Percentiles rank a stretch among this genome's conserved stretches.
phyloP scores from a whole-genome alignment of 257 asterid species.

The Thymus quinquecostatus region DNA sequence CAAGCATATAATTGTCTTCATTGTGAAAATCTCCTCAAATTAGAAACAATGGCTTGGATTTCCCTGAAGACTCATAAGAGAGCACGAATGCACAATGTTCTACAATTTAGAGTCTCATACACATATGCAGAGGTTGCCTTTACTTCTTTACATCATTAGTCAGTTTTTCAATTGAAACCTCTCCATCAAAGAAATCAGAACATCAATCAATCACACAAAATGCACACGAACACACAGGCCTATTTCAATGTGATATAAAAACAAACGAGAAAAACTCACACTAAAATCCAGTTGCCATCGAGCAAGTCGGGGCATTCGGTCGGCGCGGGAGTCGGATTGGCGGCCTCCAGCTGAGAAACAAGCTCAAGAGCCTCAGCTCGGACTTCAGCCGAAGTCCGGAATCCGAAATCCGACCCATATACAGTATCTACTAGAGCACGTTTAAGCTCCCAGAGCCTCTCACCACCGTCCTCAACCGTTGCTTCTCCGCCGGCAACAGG shows the following conservation, averaged over 20 bases:
- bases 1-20: not conserved
- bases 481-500: slow-evolving; percentile 37
- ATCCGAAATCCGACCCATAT: slow-evolving; percentile 78
- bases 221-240: not conserved
- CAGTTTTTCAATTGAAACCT: slow-evolving; percentile 8
- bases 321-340: slow-evolving; percentile 85
- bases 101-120: not conserved
- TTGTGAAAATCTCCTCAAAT: not conserved
- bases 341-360: slow-evolving; percentile 82
- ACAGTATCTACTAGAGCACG: slow-evolving; percentile 77
- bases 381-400: slow-evolving; percentile 71
- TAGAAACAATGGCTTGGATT: not conserved
- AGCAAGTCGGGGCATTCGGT: slow-evolving; percentile 72
- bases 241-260: not conserved
- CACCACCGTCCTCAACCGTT: slow-evolving; percentile 27
- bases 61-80: not conserved
- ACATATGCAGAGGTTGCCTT: not conserved
- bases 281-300: slow-evolving; percentile 88
- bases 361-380: slow-evolving; percentile 91
- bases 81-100: not conserved
- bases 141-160: slow-evolving; percentile 4
- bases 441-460: slow-evolving; percentile 65
- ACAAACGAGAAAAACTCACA: slow-evolving; percentile 51
- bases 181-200: not conserved
- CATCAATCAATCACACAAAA: slow-evolving; percentile 13